A percentile compares a stretch with the other conserved stretches of the same genome.
Conservation (phyloP, 2,329 filamentous ascomycete genomes). For the Conoideocrella luteorostrata region DNA sequence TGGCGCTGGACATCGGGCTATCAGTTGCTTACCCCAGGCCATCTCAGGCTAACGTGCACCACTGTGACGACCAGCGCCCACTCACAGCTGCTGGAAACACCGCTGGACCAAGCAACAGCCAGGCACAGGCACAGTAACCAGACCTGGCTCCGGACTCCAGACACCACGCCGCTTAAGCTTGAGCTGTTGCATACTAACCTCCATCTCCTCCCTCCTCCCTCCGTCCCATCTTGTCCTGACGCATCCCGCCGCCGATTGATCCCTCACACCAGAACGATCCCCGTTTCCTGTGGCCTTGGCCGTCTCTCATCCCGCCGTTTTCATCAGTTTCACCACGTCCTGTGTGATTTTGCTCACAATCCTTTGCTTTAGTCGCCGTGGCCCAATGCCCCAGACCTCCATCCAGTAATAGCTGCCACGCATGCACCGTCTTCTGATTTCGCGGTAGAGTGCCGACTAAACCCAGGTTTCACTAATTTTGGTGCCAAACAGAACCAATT, state of each 20-base stretch:
- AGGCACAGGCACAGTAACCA: too few species aligned
- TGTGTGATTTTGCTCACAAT: neutral
- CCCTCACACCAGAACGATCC: neutral
- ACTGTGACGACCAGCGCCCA: too few species aligned
- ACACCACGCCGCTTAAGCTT: neutral
- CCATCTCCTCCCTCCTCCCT: neutral
- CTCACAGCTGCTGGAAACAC: too few species aligned
- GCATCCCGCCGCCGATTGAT: neutral
- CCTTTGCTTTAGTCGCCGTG: neutral
- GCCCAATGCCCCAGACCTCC: too few species aligned
- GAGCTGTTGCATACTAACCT: neutral
- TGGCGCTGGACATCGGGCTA: too few species aligned
- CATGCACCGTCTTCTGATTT: neutral
- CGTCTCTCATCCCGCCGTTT: neutral
- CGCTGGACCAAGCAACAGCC: too few species aligned
- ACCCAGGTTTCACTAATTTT: neutral
- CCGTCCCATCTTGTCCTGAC: neutral
- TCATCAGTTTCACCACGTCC: neutral
- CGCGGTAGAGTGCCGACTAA: conserved; percentile 1
- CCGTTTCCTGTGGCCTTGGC: neutral
- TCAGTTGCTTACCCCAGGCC: too few species aligned
- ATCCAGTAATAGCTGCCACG: too few species aligned
- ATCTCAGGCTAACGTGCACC: too few species aligned
- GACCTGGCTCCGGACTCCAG: too few species aligned
- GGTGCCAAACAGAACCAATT: neutral